Conservation (phyloP, 2,329 filamentous ascomycete species). For the Aspergillus costaricaensis region DNA sequence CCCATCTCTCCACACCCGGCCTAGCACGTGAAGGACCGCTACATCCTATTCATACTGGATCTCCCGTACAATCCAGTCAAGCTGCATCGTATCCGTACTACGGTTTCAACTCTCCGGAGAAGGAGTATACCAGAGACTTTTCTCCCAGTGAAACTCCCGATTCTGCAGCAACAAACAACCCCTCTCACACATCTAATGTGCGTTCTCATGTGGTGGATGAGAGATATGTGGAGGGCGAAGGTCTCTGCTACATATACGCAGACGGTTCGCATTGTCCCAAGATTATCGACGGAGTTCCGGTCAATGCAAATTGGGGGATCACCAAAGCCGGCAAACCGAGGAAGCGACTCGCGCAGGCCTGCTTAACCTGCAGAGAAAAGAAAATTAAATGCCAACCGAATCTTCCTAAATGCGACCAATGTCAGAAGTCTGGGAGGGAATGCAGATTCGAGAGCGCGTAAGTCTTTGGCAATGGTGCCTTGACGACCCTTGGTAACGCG, state of each 20-base stretch:
- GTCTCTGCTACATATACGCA: conserved; percentile 81
- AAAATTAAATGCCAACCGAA: conserved; percentile 97
- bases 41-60: conserved; percentile 24
- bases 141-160: conserved; percentile 1
- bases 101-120: conserved; percentile 19
- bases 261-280: conserved; percentile 81
- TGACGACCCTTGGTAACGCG: background rate
- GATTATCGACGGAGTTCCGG: conserved; percentile 78
- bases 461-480: conserved; percentile 44
- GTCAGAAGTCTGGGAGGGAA: conserved; percentile 82
- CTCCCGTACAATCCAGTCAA: conserved; percentile 22
- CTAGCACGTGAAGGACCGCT: conserved; percentile 22
- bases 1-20: conserved; percentile 31
- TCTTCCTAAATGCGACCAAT: conserved; percentile 83
- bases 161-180: conserved; percentile 7
- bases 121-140: conserved; percentile 13
- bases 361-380: conserved; percentile 89
- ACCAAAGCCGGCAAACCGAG: conserved; percentile 93
- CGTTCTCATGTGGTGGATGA: conserved; percentile 44
- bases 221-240: conserved; percentile 67
- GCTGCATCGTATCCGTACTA: conserved; percentile 23
- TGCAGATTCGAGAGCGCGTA: conserved; percentile 87
- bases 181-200: conserved; percentile 20
- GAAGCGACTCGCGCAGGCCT: conserved; percentile 89
- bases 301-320: conserved; percentile 90